Evolutionary conservation across 306 rosid species (phyloP).

Genomic region (Argentina anserina): DNA sequence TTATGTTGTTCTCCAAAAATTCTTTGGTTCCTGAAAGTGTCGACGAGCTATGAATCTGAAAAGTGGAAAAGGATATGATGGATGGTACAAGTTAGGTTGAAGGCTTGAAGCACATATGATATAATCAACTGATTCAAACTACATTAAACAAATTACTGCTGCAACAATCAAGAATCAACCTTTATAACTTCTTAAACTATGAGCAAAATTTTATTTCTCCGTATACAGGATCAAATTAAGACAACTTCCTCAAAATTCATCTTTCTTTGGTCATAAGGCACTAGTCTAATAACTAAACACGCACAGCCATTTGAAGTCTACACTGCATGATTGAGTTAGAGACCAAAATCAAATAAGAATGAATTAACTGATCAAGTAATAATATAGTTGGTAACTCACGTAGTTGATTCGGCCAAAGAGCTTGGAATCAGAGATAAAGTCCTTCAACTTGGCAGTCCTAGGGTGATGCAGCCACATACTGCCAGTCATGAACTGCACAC

Average conservation of each 20-base stretch:
- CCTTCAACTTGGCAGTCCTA: constrained; percentile 54
- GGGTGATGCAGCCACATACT: constrained; percentile 90
- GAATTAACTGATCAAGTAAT: too few relatives aligned
- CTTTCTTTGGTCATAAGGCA: not conserved
- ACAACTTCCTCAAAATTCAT: not conserved
- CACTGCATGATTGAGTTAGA: too few relatives aligned
- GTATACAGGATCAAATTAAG: not conserved
- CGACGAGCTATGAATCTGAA: constrained; percentile 67
- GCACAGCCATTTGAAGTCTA: too few relatives aligned
- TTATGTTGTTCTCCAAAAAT: constrained; percentile 51
- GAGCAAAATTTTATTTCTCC: not conserved
- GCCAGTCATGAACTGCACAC: constrained; percentile 84
- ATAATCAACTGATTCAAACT: not conserved
- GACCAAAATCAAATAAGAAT: too few relatives aligned
- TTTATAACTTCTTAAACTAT: not conserved
- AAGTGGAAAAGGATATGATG: not conserved
- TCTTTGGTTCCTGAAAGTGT: constrained; percentile 37
- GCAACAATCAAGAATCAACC: not conserved
- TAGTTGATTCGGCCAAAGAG: constrained; percentile 37
- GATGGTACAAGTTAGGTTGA: not conserved
- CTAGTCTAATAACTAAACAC: not conserved
- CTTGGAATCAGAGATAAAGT: constrained; percentile 35
- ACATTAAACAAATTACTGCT: not conserved
- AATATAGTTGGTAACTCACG: constrained; percentile 37
- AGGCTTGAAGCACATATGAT: not conserved